Conservation (phyloP, 345 rosid species). For the Dimocarpus longan region DNA sequence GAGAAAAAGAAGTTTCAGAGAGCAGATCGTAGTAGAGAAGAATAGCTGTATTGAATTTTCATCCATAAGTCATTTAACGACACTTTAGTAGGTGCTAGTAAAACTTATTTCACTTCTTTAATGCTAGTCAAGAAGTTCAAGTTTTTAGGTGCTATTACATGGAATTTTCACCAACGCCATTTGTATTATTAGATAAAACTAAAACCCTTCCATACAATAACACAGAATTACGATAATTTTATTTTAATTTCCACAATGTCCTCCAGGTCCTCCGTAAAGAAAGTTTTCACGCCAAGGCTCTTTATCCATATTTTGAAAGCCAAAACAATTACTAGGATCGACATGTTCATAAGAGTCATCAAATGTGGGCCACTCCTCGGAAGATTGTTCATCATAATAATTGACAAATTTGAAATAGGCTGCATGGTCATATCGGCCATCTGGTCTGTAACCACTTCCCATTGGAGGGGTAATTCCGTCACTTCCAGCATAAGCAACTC, state of each 20-base stretch:
- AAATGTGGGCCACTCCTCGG: not conserved
- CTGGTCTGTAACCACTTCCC: not conserved
- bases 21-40: too few relatives aligned
- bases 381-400: not conserved
- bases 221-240: too few relatives aligned
- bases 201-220: too few relatives aligned
- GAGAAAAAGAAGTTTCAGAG: too few relatives aligned
- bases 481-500: not conserved
- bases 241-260: not conserved
- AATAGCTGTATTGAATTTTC: too few relatives aligned
- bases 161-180: too few relatives aligned
- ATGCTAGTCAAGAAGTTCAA: too few relatives aligned
- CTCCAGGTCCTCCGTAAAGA: slow-evolving; percentile 12
- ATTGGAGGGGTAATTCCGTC: not conserved
- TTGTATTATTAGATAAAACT: too few relatives aligned
- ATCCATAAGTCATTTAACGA: too few relatives aligned
- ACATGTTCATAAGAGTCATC: not conserved
- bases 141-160: too few relatives aligned
- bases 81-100: too few relatives aligned
- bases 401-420: not conserved
- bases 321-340: not conserved
- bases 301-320: not conserved
- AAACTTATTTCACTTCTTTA: too few relatives aligned
- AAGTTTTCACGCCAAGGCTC: not conserved
- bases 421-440: not conserved